Base-by-base conservation (phyloP, 495 filamentous ascomycete genomes). In the Clavariopsis aquatica region DNA sequence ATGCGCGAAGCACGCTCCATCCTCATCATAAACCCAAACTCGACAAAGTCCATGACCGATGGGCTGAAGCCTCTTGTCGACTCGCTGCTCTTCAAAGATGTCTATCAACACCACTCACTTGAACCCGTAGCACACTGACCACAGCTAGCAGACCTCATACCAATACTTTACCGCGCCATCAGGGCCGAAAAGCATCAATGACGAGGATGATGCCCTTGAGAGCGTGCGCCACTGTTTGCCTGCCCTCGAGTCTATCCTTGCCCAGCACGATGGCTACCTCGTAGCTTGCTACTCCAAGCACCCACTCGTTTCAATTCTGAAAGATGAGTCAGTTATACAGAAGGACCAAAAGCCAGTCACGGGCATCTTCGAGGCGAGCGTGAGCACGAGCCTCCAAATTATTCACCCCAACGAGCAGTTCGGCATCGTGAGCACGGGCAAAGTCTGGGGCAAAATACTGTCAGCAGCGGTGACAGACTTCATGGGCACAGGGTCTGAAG, bases 1-100 rank as follows among this genome's bases (percentile, higher is more conserved):
- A 71, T 69, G 66, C 56, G 45, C 28, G 51, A 31, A 46, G 46
- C 66, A 54, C 63, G 69, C 46, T 75, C 74, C 3, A 90, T 96
- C 69, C 78, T 96, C 68, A 82, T 96, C 66, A 85, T 97, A 74
- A 97, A 98, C 71, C 93, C 93, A 31, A 98, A 98, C 76, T 93
- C 91, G 24, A 92, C 88, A 1, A 69, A 76, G 41, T 80, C 84
- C 51, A 97, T 98, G 92, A 97, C 93, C 0, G 80, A 86, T 10
- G 85, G 84, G 4, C 76, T 97, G 56, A 82, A 81, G 52, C 83
- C 86, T 0, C 81, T 92, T 1, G 77, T 94, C 60, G 75, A 82
- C 24, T 60, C 71, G n/a, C 73, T 87, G 52, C 72, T 78, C 9
- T 74, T 80, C 28, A 68, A 77, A 60, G 73, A 79, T 49, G 85